A percentile compares a stretch with the other conserved stretches of the same genome.
Conservation (phyloP, 768 basidiomycete genomes). For the Amanita muscaria region DNA sequence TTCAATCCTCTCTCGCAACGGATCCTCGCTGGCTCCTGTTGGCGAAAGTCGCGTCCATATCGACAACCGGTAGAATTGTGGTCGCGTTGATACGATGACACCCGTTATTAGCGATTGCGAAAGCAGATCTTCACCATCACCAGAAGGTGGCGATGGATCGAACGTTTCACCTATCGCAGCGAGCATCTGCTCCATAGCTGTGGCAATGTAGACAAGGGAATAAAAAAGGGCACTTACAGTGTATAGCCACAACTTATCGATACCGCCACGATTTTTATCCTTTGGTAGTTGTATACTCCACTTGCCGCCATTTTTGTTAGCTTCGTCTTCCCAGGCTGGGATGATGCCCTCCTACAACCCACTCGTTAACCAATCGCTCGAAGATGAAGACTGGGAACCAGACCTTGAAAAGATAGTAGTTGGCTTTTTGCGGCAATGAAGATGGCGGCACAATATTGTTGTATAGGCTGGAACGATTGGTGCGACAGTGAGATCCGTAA, state of each 20-base stretch:
- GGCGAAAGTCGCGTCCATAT: slow-evolving; percentile 96
- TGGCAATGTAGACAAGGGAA: too few relatives aligned
- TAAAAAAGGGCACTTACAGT: slow-evolving; percentile 73
- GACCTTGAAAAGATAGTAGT: slow-evolving; percentile 98
- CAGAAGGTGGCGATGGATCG: slow-evolving; percentile 67
- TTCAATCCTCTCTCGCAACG: slow-evolving; percentile 72
- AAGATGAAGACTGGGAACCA: slow-evolving; percentile 15
- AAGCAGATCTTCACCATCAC: slow-evolving; percentile 28
- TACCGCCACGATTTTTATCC: slow-evolving; percentile 77
- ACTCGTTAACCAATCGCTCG: background rate
- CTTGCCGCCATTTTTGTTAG: slow-evolving; percentile 95
- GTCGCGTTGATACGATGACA: slow-evolving; percentile 90
- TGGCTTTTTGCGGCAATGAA: slow-evolving; percentile 89
- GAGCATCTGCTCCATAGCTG: slow-evolving; percentile 64
- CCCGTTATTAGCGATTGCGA: slow-evolving; percentile 70
- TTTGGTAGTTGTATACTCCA: slow-evolving; percentile 97
- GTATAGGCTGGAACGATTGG: slow-evolving; percentile 52
- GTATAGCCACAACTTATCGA: slow-evolving; percentile 98
- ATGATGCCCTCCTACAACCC: slow-evolving; percentile 78
- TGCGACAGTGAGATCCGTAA: slow-evolving; percentile 8
- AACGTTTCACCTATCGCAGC: slow-evolving; percentile 99
- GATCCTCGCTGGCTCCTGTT: slow-evolving; percentile 36
- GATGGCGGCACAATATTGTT: slow-evolving; percentile 98
- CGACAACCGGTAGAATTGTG: slow-evolving; percentile 91
- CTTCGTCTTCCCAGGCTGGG: slow-evolving; percentile 95